Base-by-base conservation (phyloP, 108 stramenopile species). In the Conticribra guillardii region DNA sequence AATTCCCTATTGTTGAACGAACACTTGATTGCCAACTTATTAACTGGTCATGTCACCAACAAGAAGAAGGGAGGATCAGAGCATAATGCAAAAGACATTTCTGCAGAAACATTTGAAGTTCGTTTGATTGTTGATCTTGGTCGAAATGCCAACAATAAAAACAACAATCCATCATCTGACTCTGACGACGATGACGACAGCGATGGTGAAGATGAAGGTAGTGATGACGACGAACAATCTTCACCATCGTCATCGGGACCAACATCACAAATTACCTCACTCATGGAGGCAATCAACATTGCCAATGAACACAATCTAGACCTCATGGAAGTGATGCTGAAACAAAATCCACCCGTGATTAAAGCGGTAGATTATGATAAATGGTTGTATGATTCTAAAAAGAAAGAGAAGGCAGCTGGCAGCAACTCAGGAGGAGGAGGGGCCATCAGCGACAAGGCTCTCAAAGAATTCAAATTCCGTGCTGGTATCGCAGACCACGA, bases 401-500 rank as follows among this genome's bases (percentile, higher is more conserved):
- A 84, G 34, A 24, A 52, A 27, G 46, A 67, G 11, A 64, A 81
- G 47, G n/a, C n/a, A n/a, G n/a, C n/a, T n/a, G 53, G 67, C 52
- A 73, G 70, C 24, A 72, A 63, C 7, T 82, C 67, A 55, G 49
- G 80, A 69, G 67, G 51, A 31, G 50, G 79, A 58, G 74, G 73
- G 16, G 70, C 67, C 58, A 70, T 70, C n/a, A 73, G 74, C 21
- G 75, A 75, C 41, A 69, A 72, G 54, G 67, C 85, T 19, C 51
- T 86, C 31, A 79, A 85, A 49, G 80, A 81, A 30, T 81, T 76
- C 55, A 81, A 81, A 33, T 81, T 81, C 37, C 73, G 75, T 1
- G 86, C 89, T 1, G 87, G 83, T 9, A 90, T 90, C 46, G 86
- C 83, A 11, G 75, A 68, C 32, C 74, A 87, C 57, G 89, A 90